A percentile compares a stretch with the other conserved stretches of the same genome.
Evolutionary conservation across 2,329 filamentous ascomycete genomes (phyloP).

Genomic region (Laburnicola sp.): DNA sequence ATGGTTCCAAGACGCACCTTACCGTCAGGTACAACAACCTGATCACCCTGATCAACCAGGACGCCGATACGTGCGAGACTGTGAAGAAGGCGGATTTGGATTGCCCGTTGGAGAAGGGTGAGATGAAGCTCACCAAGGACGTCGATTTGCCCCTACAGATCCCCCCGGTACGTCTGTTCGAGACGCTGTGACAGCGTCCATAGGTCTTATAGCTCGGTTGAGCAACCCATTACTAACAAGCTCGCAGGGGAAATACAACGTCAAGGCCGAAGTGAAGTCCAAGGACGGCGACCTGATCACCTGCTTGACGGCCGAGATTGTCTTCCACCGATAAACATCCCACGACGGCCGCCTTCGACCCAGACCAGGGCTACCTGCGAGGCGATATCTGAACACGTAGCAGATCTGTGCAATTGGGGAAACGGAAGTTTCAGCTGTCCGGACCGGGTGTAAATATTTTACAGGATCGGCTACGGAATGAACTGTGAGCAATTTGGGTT

Average conservation of each 20-base stretch:
- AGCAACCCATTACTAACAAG: slow-evolving; percentile 15
- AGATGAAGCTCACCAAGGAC: slow-evolving; percentile 72
- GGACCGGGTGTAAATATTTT: slow-evolving; percentile 42
- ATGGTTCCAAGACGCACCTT: slow-evolving; percentile 80
- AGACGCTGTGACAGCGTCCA: not conserved
- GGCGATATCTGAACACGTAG: slow-evolving; percentile 19
- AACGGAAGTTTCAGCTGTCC: slow-evolving; percentile 38
- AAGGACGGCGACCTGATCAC: slow-evolving; percentile 75
- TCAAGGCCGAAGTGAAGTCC: slow-evolving; percentile 82
- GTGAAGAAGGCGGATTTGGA: slow-evolving; percentile 83
- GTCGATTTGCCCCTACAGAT: slow-evolving; percentile 86
- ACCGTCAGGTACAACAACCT: slow-evolving; percentile 94
- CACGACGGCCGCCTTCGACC: slow-evolving; percentile 11
- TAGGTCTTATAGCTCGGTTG: not conserved
- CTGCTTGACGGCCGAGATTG: slow-evolving; percentile 77
- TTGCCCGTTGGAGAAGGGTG: slow-evolving; percentile 84
- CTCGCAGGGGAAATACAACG: slow-evolving; percentile 80
- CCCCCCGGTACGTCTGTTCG: slow-evolving; percentile 70
- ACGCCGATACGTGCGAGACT: slow-evolving; percentile 85
- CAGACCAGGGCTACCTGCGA: slow-evolving; percentile 5
- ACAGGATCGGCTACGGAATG: slow-evolving; percentile 36
- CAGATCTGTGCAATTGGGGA: slow-evolving; percentile 34
- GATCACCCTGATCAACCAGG: slow-evolving; percentile 82
- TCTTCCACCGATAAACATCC: slow-evolving; percentile 55
- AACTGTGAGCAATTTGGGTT: slow-evolving; percentile 27